phyloP scores from a whole-genome alignment of 2,329 filamentous ascomycete species.

The Metarhizium robertsii region DNA sequence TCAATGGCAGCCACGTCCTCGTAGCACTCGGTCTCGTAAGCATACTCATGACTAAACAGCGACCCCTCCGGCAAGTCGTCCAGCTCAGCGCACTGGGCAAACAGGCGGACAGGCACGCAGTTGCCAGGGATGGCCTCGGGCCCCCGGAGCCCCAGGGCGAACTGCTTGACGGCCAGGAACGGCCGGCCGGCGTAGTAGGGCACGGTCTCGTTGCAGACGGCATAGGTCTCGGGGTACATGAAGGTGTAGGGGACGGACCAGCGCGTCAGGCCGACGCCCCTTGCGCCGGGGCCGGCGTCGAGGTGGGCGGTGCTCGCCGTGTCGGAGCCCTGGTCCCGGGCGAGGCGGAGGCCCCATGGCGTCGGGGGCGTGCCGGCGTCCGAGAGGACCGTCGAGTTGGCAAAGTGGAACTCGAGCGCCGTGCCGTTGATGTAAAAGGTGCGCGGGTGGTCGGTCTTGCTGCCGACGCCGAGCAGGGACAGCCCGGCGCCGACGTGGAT shows the following conservation, averaged over 20 bases:
- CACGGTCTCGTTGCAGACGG: conserved; percentile 33
- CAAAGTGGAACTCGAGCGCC: conserved; percentile 19
- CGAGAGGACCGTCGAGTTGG: conserved; percentile 1
- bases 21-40: conserved; percentile 29
- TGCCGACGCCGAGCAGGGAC: conserved; percentile 26
- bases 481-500: conserved; percentile 34
- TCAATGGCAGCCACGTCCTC: conserved; percentile 22
- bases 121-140: conserved; percentile 21
- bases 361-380: conserved; percentile 4
- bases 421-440: conserved; percentile 44
- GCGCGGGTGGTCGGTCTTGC: conserved; percentile 12
- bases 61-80: conserved; percentile 25
- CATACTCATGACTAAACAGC: conserved; percentile 29
- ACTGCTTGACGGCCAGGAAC: conserved; percentile 30
- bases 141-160: conserved; percentile 11
- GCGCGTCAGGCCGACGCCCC: conserved; percentile 23
- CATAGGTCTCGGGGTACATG: conserved; percentile 25
- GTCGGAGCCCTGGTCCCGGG: neutral
- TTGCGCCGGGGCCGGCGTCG: neutral
- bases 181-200: conserved; percentile 29
- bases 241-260: conserved; percentile 14
- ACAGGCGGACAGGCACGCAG: conserved; percentile 32
- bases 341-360: conserved; percentile 13
- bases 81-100: conserved; percentile 33
- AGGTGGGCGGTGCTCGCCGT: conserved; percentile 1